Percentiles rank a stretch among this genome's conserved stretches.
Conservation (phyloP, 306 rosid genomes). For the Adenanthera pavonina region DNA sequence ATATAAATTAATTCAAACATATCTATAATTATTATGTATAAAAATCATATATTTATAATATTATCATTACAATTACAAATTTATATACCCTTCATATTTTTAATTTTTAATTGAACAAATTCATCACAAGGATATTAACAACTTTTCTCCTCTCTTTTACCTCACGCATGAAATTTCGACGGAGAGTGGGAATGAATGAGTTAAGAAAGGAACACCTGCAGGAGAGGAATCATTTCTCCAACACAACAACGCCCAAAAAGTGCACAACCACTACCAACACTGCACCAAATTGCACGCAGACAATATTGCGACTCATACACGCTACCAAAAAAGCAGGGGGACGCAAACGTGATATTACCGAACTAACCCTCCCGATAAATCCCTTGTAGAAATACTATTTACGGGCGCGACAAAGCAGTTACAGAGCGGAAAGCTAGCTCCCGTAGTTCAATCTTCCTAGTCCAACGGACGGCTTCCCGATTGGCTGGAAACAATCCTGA, state of each 20-base stretch:
- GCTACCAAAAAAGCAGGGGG: conserved; percentile 61
- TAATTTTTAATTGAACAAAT: no score
- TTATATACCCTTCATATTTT: not conserved
- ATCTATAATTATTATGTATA: not conserved
- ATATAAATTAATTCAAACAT: no score
- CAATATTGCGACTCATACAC: conserved; percentile 73
- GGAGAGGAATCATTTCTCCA: conserved; percentile 34
- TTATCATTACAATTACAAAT: not conserved
- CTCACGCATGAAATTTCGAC: conserved; percentile 33
- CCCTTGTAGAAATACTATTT: not conserved
- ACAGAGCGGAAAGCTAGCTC: not conserved
- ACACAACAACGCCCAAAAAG: conserved; percentile 32
- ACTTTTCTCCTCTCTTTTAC: not conserved
- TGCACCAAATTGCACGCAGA: conserved; percentile 56
- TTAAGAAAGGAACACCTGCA: conserved; percentile 2
- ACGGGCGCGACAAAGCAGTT: not conserved
- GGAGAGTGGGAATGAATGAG: not conserved
- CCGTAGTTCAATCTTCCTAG: conserved; percentile 6
- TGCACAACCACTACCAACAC: conserved; percentile 63
- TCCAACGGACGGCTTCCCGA: not conserved
- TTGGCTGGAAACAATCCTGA: not conserved
- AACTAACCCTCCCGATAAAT: conserved; percentile 40
- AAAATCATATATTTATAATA: not conserved
- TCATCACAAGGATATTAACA: no score
- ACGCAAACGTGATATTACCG: conserved; percentile 33